Conservation (phyloP, 2,329 filamentous ascomycete genomes). For the Sporothrix phasma region DNA sequence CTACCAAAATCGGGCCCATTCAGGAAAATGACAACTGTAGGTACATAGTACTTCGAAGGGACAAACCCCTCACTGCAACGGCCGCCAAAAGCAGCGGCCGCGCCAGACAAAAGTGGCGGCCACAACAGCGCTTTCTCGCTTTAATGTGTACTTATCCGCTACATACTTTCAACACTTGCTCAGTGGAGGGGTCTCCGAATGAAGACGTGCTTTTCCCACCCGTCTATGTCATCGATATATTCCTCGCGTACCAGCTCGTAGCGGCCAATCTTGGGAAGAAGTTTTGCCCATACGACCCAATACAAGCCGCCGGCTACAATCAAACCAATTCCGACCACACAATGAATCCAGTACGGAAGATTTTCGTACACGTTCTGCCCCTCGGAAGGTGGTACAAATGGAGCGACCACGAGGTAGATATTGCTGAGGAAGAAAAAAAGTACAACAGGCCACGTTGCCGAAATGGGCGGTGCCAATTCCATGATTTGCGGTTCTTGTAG, state of each 20-base stretch:
- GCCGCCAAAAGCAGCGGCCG: background rate
- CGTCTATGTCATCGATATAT: constrained; percentile 46
- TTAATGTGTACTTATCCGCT: constrained; percentile 3
- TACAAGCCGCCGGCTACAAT: constrained; percentile 44
- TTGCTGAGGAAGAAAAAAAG: constrained; percentile 53
- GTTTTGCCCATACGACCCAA: constrained; percentile 45
- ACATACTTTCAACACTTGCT: too few relatives aligned
- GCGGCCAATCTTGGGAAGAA: constrained; percentile 40
- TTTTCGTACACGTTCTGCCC: constrained; percentile 44
- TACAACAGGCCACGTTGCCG: constrained; percentile 43
- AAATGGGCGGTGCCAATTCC: constrained; percentile 45
- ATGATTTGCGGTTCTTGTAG: constrained; percentile 37
- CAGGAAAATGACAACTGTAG: background rate
- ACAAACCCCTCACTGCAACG: background rate
- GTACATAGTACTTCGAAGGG: constrained; percentile 1
- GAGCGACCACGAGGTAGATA: constrained; percentile 49
- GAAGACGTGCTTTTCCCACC: constrained; percentile 52
- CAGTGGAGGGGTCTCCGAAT: constrained; percentile 25
- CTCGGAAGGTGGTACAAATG: constrained; percentile 43
- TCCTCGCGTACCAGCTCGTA: constrained; percentile 49
- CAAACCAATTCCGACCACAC: constrained; percentile 46
- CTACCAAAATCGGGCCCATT: background rate
- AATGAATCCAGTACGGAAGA: constrained; percentile 49
- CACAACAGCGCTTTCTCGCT: background rate
- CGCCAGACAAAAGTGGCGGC: background rate